Conservation (phyloP, 1,139 yeast genomes). For the Blastobotrys serpentis region DNA sequence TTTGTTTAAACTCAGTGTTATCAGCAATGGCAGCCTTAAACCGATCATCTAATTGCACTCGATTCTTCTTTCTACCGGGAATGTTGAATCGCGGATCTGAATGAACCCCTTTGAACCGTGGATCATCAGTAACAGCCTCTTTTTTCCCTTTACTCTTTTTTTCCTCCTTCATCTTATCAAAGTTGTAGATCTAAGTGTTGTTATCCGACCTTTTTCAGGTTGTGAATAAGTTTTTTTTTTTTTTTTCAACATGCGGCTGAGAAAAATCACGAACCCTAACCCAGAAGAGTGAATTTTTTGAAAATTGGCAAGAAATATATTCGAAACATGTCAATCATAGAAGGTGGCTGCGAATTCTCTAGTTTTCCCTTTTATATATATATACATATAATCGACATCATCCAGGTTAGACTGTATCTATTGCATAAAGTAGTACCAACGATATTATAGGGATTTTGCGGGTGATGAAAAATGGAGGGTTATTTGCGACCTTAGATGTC, state of each 20-base stretch:
- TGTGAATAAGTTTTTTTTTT: constrained; percentile 3
- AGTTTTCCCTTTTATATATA: too few relatives aligned
- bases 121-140: constrained; percentile 54
- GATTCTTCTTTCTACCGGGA: constrained; percentile 67
- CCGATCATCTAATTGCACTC: constrained; percentile 82
- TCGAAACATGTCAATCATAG: too few relatives aligned
- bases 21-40: constrained; percentile 56
- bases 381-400: too few relatives aligned
- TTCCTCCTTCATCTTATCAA: not conserved
- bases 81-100: constrained; percentile 85
- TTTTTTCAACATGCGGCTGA: constrained; percentile 7
- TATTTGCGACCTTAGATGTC: too few relatives aligned
- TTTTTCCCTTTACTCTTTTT: constrained; percentile 12
- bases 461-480: too few relatives aligned
- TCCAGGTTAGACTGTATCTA: too few relatives aligned
- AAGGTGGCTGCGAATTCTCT: too few relatives aligned
- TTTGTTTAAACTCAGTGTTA: constrained; percentile 62
- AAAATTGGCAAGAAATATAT: not conserved
- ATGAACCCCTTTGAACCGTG: constrained; percentile 75
- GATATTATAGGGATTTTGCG: too few relatives aligned
- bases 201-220: too few relatives aligned
- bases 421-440: too few relatives aligned
- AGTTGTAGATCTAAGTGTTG: too few relatives aligned
- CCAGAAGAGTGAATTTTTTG: not conserved
- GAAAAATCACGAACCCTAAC: not conserved